These are phyloP conservation scores for Microsporum ferrugineum DNA, from an alignment of 2,329 filamentous ascomycete genomes.

Conservation along the genomic window DNA sequence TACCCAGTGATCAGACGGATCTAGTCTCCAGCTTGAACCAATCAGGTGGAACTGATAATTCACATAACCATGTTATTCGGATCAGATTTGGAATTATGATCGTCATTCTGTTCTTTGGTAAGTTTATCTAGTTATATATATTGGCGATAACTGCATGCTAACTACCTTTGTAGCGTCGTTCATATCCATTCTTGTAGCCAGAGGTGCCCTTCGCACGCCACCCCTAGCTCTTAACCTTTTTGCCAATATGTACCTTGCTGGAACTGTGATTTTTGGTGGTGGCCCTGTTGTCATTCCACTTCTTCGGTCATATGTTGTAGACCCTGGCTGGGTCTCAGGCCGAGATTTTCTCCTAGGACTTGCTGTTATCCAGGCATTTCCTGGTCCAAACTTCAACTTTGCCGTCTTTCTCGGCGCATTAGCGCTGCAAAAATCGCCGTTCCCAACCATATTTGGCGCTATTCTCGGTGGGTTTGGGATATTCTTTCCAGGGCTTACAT, in stretches of 20 bases:
- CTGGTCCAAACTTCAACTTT: conserved; percentile 44
- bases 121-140: conserved; percentile 3
- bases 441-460: conserved; percentile 36
- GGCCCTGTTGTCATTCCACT: conserved; percentile 56
- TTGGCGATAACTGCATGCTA: neutral
- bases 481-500: conserved; percentile 27
- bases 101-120: conserved; percentile 40
- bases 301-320: conserved; percentile 50
- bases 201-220: conserved; percentile 28
- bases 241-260: conserved; percentile 61
- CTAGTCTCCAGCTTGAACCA: neutral
- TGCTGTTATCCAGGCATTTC: conserved; percentile 59
- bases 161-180: conserved; percentile 37
- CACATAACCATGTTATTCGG: conserved; percentile 12
- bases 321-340: conserved; percentile 56
- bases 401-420: conserved; percentile 48
- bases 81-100: conserved; percentile 19
- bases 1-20: neutral
- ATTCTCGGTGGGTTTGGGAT: conserved; percentile 40
- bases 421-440: conserved; percentile 29
- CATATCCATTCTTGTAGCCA: conserved; percentile 44
- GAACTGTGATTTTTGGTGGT: conserved; percentile 56
- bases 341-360: conserved; percentile 63
- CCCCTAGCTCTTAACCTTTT: conserved; percentile 51
- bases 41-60: neutral